Base-by-base conservation (phyloP, 306 rosid genomes). In the Ormosia emarginata region DNA sequence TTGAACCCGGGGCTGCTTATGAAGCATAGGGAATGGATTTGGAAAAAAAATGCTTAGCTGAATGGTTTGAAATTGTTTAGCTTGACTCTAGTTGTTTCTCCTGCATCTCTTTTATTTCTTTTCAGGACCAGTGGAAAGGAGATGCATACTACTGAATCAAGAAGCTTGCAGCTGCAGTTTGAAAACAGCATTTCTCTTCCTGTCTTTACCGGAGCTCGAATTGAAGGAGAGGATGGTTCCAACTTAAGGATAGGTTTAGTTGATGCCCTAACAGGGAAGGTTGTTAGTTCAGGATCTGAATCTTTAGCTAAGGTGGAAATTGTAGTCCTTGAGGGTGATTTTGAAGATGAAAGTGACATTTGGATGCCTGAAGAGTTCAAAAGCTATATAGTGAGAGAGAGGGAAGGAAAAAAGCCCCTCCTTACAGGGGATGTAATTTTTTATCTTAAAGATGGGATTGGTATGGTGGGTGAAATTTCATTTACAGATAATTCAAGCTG, bases 401-500 rank as follows among this genome's bases (percentile, higher is more conserved):
- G 99, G 81, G 98, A 93, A 83, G 98, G 98, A 18, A 96, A 96
- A 80, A 96, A 96, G 82, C 90, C 99, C 68, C 93, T 96, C 74
- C 97, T 96, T 66, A 90, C 94, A 10, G 99, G 99, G 87, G 99
- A 96, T 49, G 86, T 91, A 72, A 71, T 86, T 84, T 59, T 92
- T 77, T 88, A 85, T 91, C 97, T 96, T 56, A 89, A 89, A 87
- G 92, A 96, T 44, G 99, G 99, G 40, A 59, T 75, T 77, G 97
- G 94, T 75, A 70, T 33, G 61, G 86, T 93, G 71, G 84, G 97
- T 77, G 99, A 96, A 74, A 93, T 96, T 85, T 93, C 97, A 74
- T 93, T 91, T 80, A 90, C 97, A 10, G 99, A 96, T 90, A 96
- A 96, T 83, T 96, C 99, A 63, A 96, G 99, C 90, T 96, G 99